Evolutionary conservation across 225 moss, liverwort and hornwort species (phyloP), one percentile per base, ranked within the genome.

Genomic region (Asterella californica): DNA sequence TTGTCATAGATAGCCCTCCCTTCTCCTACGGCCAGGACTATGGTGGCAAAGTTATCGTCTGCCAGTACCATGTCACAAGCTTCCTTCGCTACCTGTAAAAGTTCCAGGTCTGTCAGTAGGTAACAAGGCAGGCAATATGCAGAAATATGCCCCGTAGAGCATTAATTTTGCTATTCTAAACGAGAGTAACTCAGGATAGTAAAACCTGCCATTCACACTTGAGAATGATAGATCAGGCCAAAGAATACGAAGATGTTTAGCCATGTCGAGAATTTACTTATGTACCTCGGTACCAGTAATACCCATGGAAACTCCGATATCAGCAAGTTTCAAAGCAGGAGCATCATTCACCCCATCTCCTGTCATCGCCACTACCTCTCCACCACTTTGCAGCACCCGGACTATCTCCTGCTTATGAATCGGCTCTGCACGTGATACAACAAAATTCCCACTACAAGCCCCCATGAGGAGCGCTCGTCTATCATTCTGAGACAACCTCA

Each of bases 261-360:
- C 21, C 52, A 70, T 25, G 33, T 55, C 0, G 15, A 55, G 29
- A 54, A 37, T 21, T 55, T 72, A 72, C n/a, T n/a, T 42, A 42
- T 42, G 42, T 66, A 90, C 91, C 91, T 91, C 91, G 33, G 91
- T 91, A 60, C 91, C 91, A 9, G 89, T 83, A 36, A 91, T 88
- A 47, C 89, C 91, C 91, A 89, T 91, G 86, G 91, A 88, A 34
- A 91, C 74, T 60, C 91, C 91, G 33, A 91, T 91, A 70, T 91
- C 91, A 72, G 91, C 91, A 76, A 91, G 91, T 85, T 91, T 91
- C 78, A 91, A 83, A 52, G 91, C 91, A 69, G 89, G 91, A 21
- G 91, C 91, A 82, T 91, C 91, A 78, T 91, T 91, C 79, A 91
- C 91, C 55, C 91, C 91, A 80, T 91, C 88, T 34, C 89, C 89